A percentile compares a stretch with the other conserved stretches of the same genome.
These are phyloP conservation scores for Xylariaceae sp. DNA, from an alignment of 2,329 filamentous ascomycete species.

Conservation along the genomic window DNA sequence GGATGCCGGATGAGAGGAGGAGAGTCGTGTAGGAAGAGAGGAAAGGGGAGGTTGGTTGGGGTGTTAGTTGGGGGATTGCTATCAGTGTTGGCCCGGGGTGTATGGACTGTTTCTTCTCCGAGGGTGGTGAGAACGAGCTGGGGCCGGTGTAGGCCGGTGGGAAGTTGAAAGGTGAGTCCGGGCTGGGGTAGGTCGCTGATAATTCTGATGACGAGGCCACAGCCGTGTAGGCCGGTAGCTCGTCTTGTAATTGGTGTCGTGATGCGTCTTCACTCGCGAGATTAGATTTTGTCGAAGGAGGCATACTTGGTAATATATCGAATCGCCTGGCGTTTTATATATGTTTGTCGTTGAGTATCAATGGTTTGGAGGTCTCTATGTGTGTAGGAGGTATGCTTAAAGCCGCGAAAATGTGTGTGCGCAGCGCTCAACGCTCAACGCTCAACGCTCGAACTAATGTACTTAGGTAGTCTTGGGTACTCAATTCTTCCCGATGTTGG, in stretches of 20 bases:
- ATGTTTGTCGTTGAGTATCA: no score
- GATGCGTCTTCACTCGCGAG: no score
- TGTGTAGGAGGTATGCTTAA: no score
- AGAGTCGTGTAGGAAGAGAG: constrained; percentile 36
- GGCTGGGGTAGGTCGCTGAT: constrained; percentile 24
- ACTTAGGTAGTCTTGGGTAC: no score
- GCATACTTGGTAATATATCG: neutral
- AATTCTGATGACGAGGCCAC: neutral
- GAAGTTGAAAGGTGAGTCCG: constrained; percentile 38
- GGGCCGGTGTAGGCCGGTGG: constrained; percentile 33
- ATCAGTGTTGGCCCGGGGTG: neutral
- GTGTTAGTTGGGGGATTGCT: constrained; percentile 11
- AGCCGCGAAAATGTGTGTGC: no score
- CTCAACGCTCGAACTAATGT: no score
- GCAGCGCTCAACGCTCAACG: no score
- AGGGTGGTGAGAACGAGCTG: constrained; percentile 10
- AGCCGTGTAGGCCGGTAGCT: neutral
- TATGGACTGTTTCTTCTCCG: neutral
- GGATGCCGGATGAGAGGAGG: constrained; percentile 35
- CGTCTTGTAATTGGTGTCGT: neutral
- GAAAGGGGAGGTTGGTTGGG: constrained; percentile 36
- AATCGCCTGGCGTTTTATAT: no score
- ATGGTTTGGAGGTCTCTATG: no score
- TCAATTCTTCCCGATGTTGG: no score
- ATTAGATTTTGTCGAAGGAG: neutral